phyloP scores from a whole-genome alignment of 768 basidiomycete genomes.

The Amanita pallidorosea region DNA sequence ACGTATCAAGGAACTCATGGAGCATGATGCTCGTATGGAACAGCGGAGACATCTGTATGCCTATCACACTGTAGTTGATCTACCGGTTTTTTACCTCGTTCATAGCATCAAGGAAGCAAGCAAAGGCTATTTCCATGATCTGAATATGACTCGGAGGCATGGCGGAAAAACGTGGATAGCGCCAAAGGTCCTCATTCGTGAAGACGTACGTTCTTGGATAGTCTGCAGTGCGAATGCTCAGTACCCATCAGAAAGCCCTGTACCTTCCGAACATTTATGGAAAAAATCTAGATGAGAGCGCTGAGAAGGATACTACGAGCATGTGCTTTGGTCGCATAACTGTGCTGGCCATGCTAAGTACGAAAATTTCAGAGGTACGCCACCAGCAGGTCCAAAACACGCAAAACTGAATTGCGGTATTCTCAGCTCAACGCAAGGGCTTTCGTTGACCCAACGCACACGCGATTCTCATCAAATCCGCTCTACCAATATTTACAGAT shows the following conservation, averaged over 20 bases:
- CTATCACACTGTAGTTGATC: background rate
- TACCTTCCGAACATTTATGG: conserved; percentile 87
- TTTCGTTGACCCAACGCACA: conserved; percentile 50
- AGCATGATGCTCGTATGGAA: conserved; percentile 58
- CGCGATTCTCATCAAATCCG: conserved; percentile 40
- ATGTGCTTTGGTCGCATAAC: conserved; percentile 70
- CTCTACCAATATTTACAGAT: conserved; percentile 72
- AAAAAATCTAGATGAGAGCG: conserved; percentile 44
- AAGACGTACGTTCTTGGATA: conserved; percentile 54
- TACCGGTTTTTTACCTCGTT: background rate
- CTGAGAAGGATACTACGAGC: conserved; percentile 62
- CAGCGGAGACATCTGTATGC: conserved; percentile 57
- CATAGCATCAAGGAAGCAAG: conserved; percentile 40
- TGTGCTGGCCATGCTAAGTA: conserved; percentile 74
- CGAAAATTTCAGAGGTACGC: conserved; percentile 78
- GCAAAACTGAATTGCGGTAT: background rate
- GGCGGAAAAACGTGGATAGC: conserved; percentile 96
- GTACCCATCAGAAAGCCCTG: conserved; percentile 62
- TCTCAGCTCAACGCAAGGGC: conserved; percentile 67
- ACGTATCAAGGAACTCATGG: conserved; percentile 56
- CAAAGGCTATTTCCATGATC: conserved; percentile 83
- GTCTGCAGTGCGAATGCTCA: conserved; percentile 4
- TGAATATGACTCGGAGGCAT: conserved; percentile 64
- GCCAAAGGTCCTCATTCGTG: conserved; percentile 77
- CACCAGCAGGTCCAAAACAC: background rate